Base-by-base conservation (phyloP, 768 basidiomycete genomes). In the Asterophora lycoperdoides region DNA sequence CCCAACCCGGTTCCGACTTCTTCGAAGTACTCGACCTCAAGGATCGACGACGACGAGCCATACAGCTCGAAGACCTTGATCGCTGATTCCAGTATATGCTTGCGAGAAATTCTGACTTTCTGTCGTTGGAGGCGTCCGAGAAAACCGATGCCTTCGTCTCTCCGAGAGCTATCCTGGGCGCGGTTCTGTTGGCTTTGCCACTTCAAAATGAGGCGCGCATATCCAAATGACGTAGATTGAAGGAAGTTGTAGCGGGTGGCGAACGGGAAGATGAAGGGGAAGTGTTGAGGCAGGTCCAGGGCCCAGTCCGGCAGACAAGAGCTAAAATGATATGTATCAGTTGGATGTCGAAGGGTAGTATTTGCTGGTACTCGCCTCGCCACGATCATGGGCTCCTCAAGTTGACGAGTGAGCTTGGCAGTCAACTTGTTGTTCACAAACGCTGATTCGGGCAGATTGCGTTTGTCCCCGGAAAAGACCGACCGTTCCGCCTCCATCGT, bases 341-440 rank as follows among this genome's bases (percentile, higher is more conserved):
- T 44, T 9, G 52, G 32, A 34, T 14, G 46, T 26, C 13, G 42
- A 30, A 7, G 17, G 23, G 15, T 15, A n/a, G 11, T n/a, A 51
- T 29, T 32, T 20, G 15, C 7, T 15, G 14, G 34, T 41, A 64
- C 74, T 53, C 57, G 92, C 93, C 92, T 94, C 1, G 95, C 96
- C 37, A 99, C 93, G 54, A 99, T 96, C 93, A 98, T 96, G 0
- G 93, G 91, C 63, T 99, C 96, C 59, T 99, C 96, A 36, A 99
- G 66, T 63, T 98, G 96, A 30, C 96, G 80, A 10, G 92, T 93
- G n/a, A 99, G 77, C 67, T 99, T 99, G 8, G 96, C 96, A 1
- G 93, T 93, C 20, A 99, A 72, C 67, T 99, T 99, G 71, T 96
- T 97, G 65, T 98, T 99, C 53, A 98, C 81, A 64, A 99, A 99